Conservation (phyloP, 139 green algal species). For the Micractinium conductrix region DNA sequence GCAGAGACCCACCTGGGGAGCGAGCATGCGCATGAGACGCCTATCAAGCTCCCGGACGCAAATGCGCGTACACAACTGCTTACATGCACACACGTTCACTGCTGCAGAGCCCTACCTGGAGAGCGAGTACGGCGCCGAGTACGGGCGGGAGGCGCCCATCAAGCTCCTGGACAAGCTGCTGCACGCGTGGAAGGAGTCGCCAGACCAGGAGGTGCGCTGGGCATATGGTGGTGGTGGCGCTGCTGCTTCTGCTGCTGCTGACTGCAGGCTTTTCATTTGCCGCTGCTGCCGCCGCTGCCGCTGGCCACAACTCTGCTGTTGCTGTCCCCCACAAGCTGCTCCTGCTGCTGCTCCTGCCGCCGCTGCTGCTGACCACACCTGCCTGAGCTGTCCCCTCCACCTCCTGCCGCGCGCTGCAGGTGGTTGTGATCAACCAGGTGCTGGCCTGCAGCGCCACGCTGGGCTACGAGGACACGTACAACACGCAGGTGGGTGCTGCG, state of each 20-base stretch:
- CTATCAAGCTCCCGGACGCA: slow-evolving; percentile 85
- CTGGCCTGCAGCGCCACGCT: slow-evolving; percentile 85
- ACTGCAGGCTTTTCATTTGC: no score
- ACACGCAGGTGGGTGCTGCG: slow-evolving; percentile 79
- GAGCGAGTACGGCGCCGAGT: slow-evolving; percentile 88
- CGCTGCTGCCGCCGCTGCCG: no score
- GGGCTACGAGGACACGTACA: slow-evolving; percentile 89
- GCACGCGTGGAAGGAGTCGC: slow-evolving; percentile 27
- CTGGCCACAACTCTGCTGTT: no score
- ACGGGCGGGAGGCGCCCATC: slow-evolving; percentile 88
- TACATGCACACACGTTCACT: background rate
- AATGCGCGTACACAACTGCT: background rate
- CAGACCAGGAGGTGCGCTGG: slow-evolving; percentile 58
- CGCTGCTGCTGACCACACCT: no score
- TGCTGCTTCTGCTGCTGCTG: no score
- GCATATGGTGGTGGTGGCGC: no score
- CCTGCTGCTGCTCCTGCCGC: no score
- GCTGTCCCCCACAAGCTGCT: no score
- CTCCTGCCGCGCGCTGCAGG: slow-evolving; percentile 43
- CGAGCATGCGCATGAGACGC: slow-evolving; percentile 89
- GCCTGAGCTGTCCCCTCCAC: no score
- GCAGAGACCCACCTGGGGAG: slow-evolving; percentile 64
- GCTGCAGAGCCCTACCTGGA: slow-evolving; percentile 68
- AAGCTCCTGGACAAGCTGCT: slow-evolving; percentile 87
- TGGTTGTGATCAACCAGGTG: slow-evolving; percentile 82